Evolutionary conservation across 192 early-diverging fungal genomes (phyloP).

Genomic region (Coemansia sp.): DNA sequence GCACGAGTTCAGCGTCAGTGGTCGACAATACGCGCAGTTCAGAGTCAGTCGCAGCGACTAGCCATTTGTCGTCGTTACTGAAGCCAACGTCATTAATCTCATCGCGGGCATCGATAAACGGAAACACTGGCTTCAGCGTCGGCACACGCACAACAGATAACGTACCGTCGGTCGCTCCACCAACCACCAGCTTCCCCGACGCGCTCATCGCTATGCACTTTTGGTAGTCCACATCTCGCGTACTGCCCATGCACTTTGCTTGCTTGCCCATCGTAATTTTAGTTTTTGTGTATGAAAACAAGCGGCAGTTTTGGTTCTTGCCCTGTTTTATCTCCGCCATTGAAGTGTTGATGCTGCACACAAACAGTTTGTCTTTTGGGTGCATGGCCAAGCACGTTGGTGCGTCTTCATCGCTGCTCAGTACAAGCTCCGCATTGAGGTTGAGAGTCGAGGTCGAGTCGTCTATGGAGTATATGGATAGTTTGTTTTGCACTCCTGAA

Average conservation of each 20-base stretch:
- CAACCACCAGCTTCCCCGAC: slow-evolving; percentile 32
- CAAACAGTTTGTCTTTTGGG: slow-evolving; percentile 66
- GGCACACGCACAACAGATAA: slow-evolving; percentile 42
- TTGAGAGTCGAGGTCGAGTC: slow-evolving; percentile 22
- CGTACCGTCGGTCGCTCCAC: slow-evolving; percentile 49
- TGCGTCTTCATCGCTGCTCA: slow-evolving; percentile 73
- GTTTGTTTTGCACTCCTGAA: slow-evolving; percentile 84
- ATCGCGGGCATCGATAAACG: slow-evolving; percentile 35
- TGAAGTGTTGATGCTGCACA: slow-evolving; percentile 73
- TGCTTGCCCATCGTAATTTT: slow-evolving; percentile 22
- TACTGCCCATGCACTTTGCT: slow-evolving; percentile 35
- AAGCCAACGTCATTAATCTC: slow-evolving; percentile 53
- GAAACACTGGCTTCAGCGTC: slow-evolving; percentile 31
- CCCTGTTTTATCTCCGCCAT: slow-evolving; percentile 65
- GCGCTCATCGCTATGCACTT: slow-evolving; percentile 34
- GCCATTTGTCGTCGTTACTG: slow-evolving; percentile 28
- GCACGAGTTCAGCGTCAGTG: slow-evolving; percentile 24
- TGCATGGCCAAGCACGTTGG: slow-evolving; percentile 79
- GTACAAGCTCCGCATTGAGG: slow-evolving; percentile 36
- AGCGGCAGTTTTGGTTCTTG: slow-evolving; percentile 74
- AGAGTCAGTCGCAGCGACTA: slow-evolving; percentile 33
- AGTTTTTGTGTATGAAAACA: slow-evolving; percentile 62
- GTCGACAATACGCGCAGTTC: slow-evolving; percentile 34
- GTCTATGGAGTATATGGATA: slow-evolving; percentile 64
- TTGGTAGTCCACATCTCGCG: slow-evolving; percentile 45